Evolutionary conservation across 2,329 filamentous ascomycete species (phyloP).

Genomic region (Cladosporium oxysporum): DNA sequence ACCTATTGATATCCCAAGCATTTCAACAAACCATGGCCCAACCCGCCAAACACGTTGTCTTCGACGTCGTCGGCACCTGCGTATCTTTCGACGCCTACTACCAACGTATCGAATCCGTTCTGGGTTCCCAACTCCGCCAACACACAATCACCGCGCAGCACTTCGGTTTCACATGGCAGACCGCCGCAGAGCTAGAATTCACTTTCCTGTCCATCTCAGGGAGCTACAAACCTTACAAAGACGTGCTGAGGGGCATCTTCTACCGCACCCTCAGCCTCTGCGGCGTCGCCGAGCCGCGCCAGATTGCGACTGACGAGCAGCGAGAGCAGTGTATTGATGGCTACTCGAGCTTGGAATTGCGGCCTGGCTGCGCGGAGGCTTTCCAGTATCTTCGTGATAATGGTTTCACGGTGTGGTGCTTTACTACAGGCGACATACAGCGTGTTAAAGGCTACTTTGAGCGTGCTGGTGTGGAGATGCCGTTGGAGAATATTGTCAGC

Average conservation of each 20-base stretch:
- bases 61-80: constrained; percentile 54
- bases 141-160: constrained; percentile 45
- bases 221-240: constrained; percentile 46
- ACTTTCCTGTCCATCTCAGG: constrained; percentile 51
- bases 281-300: constrained; percentile 47
- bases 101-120: constrained; percentile 43
- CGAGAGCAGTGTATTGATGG: constrained; percentile 42
- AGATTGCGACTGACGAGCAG: constrained; percentile 48
- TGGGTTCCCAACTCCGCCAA: constrained; percentile 45
- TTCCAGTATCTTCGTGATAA: constrained; percentile 46
- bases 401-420: constrained; percentile 56
- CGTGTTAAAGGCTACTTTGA: constrained; percentile 57
- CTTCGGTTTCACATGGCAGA: constrained; percentile 52
- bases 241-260: constrained; percentile 49
- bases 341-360: constrained; percentile 39
- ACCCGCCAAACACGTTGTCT: constrained; percentile 28
- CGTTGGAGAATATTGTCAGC: constrained; percentile 52
- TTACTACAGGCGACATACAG: constrained; percentile 54
- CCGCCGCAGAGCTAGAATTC: constrained; percentile 52
- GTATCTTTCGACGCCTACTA: constrained; percentile 51
- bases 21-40: neutral
- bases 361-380: constrained; percentile 46
- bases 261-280: constrained; percentile 51
- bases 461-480: constrained; percentile 52
- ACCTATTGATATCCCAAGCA: neutral